phyloP scores from a whole-genome alignment of 1,284 basidiomycete species.

The Pyrrhoderma noxium region DNA sequence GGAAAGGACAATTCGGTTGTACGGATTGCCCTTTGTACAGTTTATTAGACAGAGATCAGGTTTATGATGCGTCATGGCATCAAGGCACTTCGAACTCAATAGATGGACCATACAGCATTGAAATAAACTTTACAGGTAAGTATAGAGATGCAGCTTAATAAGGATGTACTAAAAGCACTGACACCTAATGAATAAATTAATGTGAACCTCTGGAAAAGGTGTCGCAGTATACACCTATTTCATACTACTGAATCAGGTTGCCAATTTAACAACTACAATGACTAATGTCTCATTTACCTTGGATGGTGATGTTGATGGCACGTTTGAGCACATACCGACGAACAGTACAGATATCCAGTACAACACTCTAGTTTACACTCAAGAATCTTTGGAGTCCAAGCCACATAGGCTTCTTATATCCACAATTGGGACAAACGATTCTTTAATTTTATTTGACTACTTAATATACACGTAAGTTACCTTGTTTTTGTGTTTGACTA shows the following conservation, averaged over 20 bases:
- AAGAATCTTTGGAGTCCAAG: neutral
- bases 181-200: neutral
- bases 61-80: neutral
- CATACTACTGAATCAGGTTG: neutral
- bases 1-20: neutral
- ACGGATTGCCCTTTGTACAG: neutral
- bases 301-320: conserved; percentile 11
- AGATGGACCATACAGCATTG: neutral
- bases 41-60: neutral
- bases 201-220: neutral
- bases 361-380: conserved; percentile 8
- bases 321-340: conserved; percentile 8
- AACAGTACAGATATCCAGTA: conserved; percentile 8
- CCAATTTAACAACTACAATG: neutral
- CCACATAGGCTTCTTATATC: conserved; percentile 1
- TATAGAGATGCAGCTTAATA: no score
- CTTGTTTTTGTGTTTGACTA: no score
- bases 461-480: conserved; percentile 12
- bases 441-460: conserved; percentile 15
- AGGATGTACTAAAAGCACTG: no score
- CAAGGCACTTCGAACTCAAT: neutral
- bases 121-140: neutral
- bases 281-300: conserved; percentile 1
- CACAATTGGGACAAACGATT: neutral
- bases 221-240: conserved; percentile 3